Evolutionary conservation across 2,329 filamentous ascomycete genomes (phyloP).

Genomic region (Botrytis fragariae): DNA sequence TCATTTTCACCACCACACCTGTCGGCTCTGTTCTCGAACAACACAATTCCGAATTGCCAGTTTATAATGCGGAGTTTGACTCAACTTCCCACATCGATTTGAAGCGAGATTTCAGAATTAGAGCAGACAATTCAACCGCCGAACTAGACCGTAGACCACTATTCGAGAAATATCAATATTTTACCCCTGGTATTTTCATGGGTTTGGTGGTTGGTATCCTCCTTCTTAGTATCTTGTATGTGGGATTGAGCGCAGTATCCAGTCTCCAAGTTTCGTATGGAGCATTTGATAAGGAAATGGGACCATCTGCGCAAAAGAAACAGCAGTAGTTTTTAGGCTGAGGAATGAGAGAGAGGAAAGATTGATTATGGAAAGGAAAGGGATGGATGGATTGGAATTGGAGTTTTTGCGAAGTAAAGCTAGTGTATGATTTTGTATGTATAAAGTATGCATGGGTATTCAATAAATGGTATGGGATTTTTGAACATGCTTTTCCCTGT

Average conservation of each 20-base stretch:
- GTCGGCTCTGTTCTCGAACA: constrained; percentile 2
- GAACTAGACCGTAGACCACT: constrained; percentile 54
- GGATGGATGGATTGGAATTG: not conserved
- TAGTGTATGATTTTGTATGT: constrained; percentile 18
- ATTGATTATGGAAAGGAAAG: constrained; percentile 1
- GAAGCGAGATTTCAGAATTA: constrained; percentile 53
- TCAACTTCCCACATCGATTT: constrained; percentile 67
- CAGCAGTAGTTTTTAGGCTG: constrained; percentile 45
- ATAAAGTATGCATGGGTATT: constrained; percentile 17
- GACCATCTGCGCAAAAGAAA: constrained; percentile 85
- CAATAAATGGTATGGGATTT: constrained; percentile 7
- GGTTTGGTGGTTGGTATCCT: constrained; percentile 68
- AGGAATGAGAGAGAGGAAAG: not conserved
- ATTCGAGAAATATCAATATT: constrained; percentile 93
- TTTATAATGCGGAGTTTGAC: constrained; percentile 65
- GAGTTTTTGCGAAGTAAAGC: constrained; percentile 8
- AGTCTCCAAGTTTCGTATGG: constrained; percentile 89
- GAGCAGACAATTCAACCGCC: constrained; percentile 44
- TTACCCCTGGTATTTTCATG: constrained; percentile 92
- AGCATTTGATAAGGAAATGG: constrained; percentile 95
- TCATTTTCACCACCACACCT: constrained; percentile 71
- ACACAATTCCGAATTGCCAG: not conserved
- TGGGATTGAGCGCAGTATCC: constrained; percentile 71
- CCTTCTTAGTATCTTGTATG: constrained; percentile 72
- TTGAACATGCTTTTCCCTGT: not conserved